phyloP scores from a whole-genome alignment of 345 rosid genomes.

The Rhodamnia rubescens region DNA sequence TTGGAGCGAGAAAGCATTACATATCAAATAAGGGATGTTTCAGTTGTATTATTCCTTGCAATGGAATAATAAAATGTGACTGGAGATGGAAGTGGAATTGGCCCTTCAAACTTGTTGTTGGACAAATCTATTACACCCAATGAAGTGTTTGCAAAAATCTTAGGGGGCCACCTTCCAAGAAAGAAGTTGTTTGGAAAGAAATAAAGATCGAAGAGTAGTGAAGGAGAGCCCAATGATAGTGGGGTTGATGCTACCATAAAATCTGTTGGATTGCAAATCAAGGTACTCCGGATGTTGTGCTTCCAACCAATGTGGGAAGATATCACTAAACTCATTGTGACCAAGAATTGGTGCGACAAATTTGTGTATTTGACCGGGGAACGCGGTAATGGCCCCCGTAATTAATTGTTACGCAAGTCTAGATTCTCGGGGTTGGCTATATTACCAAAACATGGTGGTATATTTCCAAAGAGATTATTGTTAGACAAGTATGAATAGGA shows the following conservation, averaged over 20 bases:
- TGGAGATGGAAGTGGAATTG: not conserved
- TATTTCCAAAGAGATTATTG: not conserved
- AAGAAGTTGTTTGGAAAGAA: conserved; percentile 5
- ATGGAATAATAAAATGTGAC: rapidly evolving
- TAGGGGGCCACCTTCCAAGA: not conserved
- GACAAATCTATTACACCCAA: rapidly evolving
- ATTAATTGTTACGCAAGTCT: conserved; percentile 1
- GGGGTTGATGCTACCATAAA: not conserved
- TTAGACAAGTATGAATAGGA: rapidly evolving
- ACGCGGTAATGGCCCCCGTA: conserved; percentile 1
- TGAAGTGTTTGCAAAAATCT: not conserved
- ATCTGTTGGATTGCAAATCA: too few relatives aligned
- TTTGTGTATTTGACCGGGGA: conserved; percentile 4
- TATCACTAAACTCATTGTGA: conserved; percentile 6
- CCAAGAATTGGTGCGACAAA: not conserved
- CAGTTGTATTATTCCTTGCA: not conserved
- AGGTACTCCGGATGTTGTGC: rapidly evolving
- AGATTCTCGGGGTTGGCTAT: not conserved
- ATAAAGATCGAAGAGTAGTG: not conserved
- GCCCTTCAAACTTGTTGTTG: not conserved
- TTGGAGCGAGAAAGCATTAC: rapidly evolving
- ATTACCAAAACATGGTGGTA: conserved; percentile 5
- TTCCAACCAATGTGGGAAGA: conserved; percentile 2
- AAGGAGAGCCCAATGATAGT: not conserved
- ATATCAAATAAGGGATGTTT: not conserved